phyloP scores from a whole-genome alignment of 768 basidiomycete genomes.

The Pleurotus djamor region DNA sequence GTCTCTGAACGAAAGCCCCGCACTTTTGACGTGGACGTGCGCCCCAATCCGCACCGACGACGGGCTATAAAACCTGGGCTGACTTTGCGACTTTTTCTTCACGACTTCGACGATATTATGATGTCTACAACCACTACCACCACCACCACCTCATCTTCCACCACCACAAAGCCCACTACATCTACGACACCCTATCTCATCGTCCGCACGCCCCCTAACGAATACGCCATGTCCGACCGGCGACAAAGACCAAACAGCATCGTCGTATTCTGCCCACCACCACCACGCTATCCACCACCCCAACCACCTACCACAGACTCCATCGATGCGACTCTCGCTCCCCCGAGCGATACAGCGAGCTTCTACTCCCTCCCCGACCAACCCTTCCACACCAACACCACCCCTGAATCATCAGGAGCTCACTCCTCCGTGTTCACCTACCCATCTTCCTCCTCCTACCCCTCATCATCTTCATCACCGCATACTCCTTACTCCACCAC shows the following conservation, averaged over 20 bases:
- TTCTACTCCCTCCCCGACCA: background rate
- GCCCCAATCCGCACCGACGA: too few relatives aligned
- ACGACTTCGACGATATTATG: too few relatives aligned
- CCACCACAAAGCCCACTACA: background rate
- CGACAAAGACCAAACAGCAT: background rate
- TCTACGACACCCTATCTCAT: background rate
- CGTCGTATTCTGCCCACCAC: background rate
- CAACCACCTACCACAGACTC: background rate
- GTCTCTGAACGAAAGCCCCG: too few relatives aligned
- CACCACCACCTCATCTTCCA: too few relatives aligned
- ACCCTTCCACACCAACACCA: background rate
- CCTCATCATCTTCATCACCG: background rate
- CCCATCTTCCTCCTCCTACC: too few relatives aligned
- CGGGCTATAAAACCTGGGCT: too few relatives aligned
- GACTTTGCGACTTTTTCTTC: too few relatives aligned
- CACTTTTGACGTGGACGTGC: too few relatives aligned
- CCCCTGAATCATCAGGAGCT: background rate
- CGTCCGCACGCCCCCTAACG: background rate
- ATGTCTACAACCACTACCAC: too few relatives aligned
- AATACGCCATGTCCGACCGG: background rate
- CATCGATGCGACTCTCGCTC: too few relatives aligned
- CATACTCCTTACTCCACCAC: background rate
- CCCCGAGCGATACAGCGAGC: background rate
- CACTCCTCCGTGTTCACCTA: too few relatives aligned
- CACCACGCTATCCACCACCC: background rate